These are phyloP conservation scores for Cladosporium sp. DNA, from an alignment of 2,329 filamentous ascomycete species.

Conservation along the genomic window DNA sequence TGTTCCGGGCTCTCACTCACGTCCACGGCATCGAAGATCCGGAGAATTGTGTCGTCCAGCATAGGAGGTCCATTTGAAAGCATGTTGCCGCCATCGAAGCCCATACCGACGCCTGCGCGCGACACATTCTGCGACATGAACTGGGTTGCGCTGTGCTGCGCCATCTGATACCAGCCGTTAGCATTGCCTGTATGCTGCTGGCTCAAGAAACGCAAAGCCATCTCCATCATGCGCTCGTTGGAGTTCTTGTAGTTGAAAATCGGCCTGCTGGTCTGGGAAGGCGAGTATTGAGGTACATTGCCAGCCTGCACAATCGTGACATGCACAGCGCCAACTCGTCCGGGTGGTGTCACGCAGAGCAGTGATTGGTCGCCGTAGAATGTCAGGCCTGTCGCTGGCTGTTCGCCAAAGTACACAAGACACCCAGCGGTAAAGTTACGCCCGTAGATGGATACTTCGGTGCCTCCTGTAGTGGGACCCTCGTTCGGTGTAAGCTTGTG, in stretches of 20 bases:
- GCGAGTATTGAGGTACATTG: constrained; percentile 30
- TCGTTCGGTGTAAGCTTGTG: constrained; percentile 79
- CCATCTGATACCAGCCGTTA: constrained; percentile 26
- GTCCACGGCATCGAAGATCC: constrained; percentile 47
- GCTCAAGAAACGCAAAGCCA: constrained; percentile 42
- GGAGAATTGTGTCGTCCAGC: constrained; percentile 14
- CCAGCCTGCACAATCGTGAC: constrained; percentile 52
- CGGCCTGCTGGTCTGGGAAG: constrained; percentile 27
- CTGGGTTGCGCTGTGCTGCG: constrained; percentile 22
- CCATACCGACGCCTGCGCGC: constrained; percentile 14
- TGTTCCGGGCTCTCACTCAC: constrained; percentile 65
- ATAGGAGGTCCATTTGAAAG: constrained; percentile 11
- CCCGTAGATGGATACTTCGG: constrained; percentile 79
- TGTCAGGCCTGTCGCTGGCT: constrained; percentile 63
- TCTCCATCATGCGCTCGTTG: constrained; percentile 53
- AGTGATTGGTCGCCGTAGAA: constrained; percentile 77
- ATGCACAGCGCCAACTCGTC: constrained; percentile 60
- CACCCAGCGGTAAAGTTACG: constrained; percentile 72
- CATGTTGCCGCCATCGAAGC: constrained; percentile 14
- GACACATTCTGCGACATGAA: constrained; percentile 20
- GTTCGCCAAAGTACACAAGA: constrained; percentile 78
- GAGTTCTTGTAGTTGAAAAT: constrained; percentile 66
- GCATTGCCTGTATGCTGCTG: constrained; percentile 29
- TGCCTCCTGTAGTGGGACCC: constrained; percentile 74
- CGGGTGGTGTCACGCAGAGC: constrained; percentile 70